Conservation (phyloP, 2,329 filamentous ascomycete species). For the Thelonectria discophora region DNA sequence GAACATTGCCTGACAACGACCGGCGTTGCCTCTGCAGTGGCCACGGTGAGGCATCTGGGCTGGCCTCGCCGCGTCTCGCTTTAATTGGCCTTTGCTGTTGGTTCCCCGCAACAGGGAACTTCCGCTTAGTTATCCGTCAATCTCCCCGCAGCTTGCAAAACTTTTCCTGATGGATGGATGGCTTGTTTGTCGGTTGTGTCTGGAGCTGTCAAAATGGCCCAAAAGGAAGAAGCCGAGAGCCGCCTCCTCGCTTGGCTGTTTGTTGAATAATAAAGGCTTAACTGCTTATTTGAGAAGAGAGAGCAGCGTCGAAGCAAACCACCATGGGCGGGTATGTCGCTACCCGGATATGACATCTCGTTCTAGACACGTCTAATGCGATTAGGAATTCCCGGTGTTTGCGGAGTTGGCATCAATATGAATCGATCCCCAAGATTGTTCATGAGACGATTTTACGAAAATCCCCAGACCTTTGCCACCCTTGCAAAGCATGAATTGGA, state of each 20-base stretch:
- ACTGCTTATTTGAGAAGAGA: constrained; percentile 40
- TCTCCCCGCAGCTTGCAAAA: constrained; percentile 60
- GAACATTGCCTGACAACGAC: neutral
- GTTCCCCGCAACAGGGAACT: constrained; percentile 48
- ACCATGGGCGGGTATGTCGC: constrained; percentile 39
- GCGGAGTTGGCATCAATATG: no score
- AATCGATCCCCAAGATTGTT: no score
- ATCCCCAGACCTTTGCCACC: constrained; percentile 39
- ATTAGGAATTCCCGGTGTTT: no score
- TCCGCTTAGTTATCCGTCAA: constrained; percentile 55
- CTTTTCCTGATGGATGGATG: constrained; percentile 50
- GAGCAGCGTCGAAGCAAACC: constrained; percentile 47
- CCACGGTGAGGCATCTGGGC: constrained; percentile 3
- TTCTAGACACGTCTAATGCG: no score
- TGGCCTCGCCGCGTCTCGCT: constrained; percentile 7
- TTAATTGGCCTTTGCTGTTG: constrained; percentile 32
- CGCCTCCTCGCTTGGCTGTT: constrained; percentile 32
- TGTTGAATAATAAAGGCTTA: constrained; percentile 19
- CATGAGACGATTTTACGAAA: constrained; percentile 58
- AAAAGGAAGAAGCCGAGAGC: no score
- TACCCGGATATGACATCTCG: constrained; percentile 46
- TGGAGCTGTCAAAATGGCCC: constrained; percentile 34
- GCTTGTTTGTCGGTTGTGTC: no score
- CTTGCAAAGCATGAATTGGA: constrained; percentile 71
- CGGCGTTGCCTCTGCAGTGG: neutral